phyloP scores from a whole-genome alignment of 352 stramenopile species.

The Globisporangium canariense region DNA sequence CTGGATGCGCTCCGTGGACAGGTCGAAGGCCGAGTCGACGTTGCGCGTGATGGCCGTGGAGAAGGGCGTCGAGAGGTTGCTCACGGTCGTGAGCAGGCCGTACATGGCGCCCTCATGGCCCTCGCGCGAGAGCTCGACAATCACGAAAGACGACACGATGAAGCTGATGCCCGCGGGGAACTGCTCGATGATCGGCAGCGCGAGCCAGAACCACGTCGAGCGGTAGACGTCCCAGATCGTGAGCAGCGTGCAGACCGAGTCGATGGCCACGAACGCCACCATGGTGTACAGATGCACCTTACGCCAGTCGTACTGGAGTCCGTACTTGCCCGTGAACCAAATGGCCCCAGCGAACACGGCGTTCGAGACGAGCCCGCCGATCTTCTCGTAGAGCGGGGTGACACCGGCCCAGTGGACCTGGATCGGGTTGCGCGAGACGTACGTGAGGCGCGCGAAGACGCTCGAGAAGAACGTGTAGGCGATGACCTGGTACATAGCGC shows the following conservation, averaged over 20 bases:
- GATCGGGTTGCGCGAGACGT: conserved; percentile 29
- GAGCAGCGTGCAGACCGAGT: conserved; percentile 33
- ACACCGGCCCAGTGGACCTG: conserved; percentile 42
- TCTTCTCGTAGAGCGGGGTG: conserved; percentile 37
- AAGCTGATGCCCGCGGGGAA: conserved; percentile 50
- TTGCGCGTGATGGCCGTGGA: conserved; percentile 36
- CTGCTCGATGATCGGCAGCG: conserved; percentile 39
- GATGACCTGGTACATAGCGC: conserved; percentile 28
- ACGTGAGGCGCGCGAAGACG: conserved; percentile 18
- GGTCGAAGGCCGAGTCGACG: conserved; percentile 35
- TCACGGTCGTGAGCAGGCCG: conserved; percentile 58
- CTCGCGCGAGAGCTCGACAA: conserved; percentile 51
- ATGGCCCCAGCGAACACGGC: conserved; percentile 27
- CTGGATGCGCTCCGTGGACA: conserved; percentile 47
- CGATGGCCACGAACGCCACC: conserved; percentile 32
- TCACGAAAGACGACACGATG: conserved; percentile 56
- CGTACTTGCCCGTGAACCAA: conserved; percentile 50
- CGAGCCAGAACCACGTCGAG: conserved; percentile 50
- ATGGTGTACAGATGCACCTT: conserved; percentile 29
- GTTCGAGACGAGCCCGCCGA: conserved; percentile 30
- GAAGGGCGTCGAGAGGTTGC: conserved; percentile 49
- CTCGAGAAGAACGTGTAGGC: conserved; percentile 26
- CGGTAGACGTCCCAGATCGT: conserved; percentile 54
- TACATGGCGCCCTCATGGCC: conserved; percentile 65
- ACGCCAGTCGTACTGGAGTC: conserved; percentile 59